Evolutionary conservation across 495 filamentous ascomycete species (phyloP).

Genomic region (Massariosphaeria phaeospora): DNA sequence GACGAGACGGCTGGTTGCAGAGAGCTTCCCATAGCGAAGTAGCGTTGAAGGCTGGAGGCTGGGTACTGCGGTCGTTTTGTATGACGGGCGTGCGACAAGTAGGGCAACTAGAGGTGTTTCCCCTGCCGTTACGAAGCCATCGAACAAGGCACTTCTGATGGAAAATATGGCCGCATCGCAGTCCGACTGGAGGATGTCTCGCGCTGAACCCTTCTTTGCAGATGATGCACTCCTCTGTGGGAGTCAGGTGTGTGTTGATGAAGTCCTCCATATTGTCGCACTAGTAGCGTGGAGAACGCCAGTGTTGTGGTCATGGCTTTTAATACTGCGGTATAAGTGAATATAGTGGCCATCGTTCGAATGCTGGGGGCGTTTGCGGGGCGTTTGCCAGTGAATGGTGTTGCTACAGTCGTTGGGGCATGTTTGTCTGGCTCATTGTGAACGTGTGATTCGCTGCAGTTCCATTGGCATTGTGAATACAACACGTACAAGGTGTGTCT

Average conservation of each 20-base stretch:
- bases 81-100: conserved; percentile 2
- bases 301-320: not conserved
- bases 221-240: conserved; percentile 4
- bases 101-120: conserved; percentile 4
- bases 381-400: too few relatives aligned
- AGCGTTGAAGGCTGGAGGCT: not conserved
- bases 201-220: conserved; percentile 1
- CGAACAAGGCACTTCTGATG: conserved; percentile 2
- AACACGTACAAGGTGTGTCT: too few relatives aligned
- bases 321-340: too few relatives aligned
- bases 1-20: not conserved
- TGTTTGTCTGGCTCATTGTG: too few relatives aligned
- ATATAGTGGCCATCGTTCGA: too few relatives aligned
- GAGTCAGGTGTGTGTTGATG: not conserved
- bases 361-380: too few relatives aligned
- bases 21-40: conserved; percentile 6
- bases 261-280: not conserved
- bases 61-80: not conserved
- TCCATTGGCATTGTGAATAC: too few relatives aligned
- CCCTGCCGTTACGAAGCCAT: conserved; percentile 9
- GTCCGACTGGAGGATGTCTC: conserved; percentile 7
- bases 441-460: too few relatives aligned
- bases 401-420: too few relatives aligned
- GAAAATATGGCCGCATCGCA: conserved; percentile 15
- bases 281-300: not conserved